Evolutionary conservation across 768 basidiomycete genomes (phyloP).

Genomic region (Lyophyllum decastes): DNA sequence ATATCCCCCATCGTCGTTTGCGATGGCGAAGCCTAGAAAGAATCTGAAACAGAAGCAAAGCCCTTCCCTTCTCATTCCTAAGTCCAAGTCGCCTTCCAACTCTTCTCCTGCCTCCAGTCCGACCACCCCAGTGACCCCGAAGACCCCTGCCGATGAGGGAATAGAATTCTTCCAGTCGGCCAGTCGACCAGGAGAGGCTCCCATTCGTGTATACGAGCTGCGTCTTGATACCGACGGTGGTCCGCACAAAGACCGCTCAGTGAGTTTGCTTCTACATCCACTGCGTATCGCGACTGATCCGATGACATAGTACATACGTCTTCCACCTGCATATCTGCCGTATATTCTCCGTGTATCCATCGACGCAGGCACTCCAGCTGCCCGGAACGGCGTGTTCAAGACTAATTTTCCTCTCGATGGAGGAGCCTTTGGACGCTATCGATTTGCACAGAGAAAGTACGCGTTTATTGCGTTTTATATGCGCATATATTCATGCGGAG

Average conservation of each 20-base stretch:
- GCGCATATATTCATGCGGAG: constrained; percentile 20
- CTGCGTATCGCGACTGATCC: background rate
- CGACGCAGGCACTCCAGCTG: constrained; percentile 89
- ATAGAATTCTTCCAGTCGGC: constrained; percentile 81
- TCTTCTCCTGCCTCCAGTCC: constrained; percentile 18
- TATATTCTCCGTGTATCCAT: constrained; percentile 91
- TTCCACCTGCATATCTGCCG: constrained; percentile 87
- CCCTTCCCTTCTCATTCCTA: constrained; percentile 31
- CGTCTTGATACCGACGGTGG: constrained; percentile 88
- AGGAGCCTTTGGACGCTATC: constrained; percentile 76
- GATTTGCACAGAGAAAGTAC: constrained; percentile 75
- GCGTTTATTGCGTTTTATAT: constrained; percentile 1
- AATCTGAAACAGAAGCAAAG: constrained; percentile 23
- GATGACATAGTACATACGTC: constrained; percentile 79
- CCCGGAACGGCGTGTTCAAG: constrained; percentile 89
- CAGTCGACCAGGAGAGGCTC: constrained; percentile 51
- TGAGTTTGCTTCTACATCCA: constrained; percentile 35
- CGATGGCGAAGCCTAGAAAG: constrained; percentile 28
- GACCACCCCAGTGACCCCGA: constrained; percentile 55
- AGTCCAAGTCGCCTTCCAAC: constrained; percentile 23
- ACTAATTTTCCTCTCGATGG: constrained; percentile 98
- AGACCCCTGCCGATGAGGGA: constrained; percentile 92
- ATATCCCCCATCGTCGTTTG: constrained; percentile 3
- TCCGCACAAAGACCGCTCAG: constrained; percentile 82
- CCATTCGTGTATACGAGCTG: constrained; percentile 85